These are phyloP conservation scores for Asterophora parasitica DNA, from an alignment of 768 basidiomycete species.

Conservation along the genomic window DNA sequence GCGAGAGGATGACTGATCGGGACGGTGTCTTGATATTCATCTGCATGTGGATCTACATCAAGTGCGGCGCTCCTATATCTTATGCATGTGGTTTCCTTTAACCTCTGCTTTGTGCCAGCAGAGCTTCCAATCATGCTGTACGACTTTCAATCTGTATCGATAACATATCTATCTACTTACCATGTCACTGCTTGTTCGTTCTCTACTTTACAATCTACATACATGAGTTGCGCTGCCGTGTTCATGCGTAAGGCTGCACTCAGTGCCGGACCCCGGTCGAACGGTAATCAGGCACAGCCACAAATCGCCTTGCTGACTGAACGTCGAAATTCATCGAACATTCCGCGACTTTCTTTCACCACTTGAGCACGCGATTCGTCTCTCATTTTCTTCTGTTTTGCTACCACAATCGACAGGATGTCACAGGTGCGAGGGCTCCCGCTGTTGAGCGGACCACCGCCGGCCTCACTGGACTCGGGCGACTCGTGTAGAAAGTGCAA, in stretches of 20 bases:
- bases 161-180: too few relatives aligned
- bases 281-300: conserved; percentile 6
- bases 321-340: conserved; percentile 6
- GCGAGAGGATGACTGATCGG: conserved; percentile 18
- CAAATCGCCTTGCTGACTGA: neutral
- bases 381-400: neutral
- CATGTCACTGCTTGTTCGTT: too few relatives aligned
- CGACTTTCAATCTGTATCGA: too few relatives aligned
- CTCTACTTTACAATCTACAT: too few relatives aligned
- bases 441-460: conserved; percentile 65
- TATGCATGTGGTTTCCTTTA: too few relatives aligned
- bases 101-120: too few relatives aligned
- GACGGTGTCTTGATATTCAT: neutral
- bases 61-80: neutral
- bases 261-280: too few relatives aligned
- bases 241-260: too few relatives aligned
- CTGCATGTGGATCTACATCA: neutral
- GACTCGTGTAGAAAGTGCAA: conserved; percentile 62
- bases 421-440: conserved; percentile 51
- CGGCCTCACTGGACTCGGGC: conserved; percentile 23
- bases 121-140: too few relatives aligned
- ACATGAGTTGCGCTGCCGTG: too few relatives aligned
- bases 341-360: conserved; percentile 13
- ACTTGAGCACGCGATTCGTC: neutral
- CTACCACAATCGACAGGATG: conserved; percentile 9